Conservation (phyloP, 805 yeast genomes). For the Starmerella asiatica region DNA sequence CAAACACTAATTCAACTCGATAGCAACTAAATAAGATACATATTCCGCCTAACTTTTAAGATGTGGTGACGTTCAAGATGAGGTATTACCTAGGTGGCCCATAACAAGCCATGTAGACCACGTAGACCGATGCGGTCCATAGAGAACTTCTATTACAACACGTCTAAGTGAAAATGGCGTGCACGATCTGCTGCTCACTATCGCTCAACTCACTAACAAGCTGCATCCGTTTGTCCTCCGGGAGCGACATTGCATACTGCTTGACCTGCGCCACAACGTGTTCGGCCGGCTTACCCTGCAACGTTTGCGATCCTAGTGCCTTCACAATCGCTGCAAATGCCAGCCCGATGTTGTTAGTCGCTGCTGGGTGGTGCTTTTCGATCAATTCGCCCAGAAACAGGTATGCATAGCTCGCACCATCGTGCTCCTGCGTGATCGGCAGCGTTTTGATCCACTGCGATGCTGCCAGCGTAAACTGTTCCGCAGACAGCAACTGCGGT, state of each 20-base stretch:
- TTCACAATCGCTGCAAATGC: constrained; percentile 58
- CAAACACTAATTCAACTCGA: too few relatives aligned
- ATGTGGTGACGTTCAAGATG: too few relatives aligned
- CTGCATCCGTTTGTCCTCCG: constrained; percentile 55
- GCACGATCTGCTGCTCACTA: constrained; percentile 46
- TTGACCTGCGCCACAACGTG: constrained; percentile 50
- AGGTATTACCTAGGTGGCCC: too few relatives aligned
- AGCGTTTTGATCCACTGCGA: constrained; percentile 68
- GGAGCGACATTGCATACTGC: constrained; percentile 46
- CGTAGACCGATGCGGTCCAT: too few relatives aligned
- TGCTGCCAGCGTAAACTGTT: constrained; percentile 45
- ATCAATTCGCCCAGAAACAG: constrained; percentile 60
- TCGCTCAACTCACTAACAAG: constrained; percentile 50
- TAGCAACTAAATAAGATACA: too few relatives aligned
- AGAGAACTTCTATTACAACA: too few relatives aligned
- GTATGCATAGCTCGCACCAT: constrained; percentile 78
- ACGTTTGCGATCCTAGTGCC: constrained; percentile 54
- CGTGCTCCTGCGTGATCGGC: constrained; percentile 73
- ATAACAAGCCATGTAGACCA: too few relatives aligned
- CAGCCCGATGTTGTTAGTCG: constrained; percentile 41
- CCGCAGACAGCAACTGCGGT: constrained; percentile 35
- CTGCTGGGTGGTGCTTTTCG: constrained; percentile 48
- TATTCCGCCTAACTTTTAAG: too few relatives aligned
- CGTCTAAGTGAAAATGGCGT: constrained; percentile 41
- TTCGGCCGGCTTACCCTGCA: constrained; percentile 60